Conservation (phyloP, 2,329 filamentous ascomycete species). For the Diaporthe caulivora region DNA sequence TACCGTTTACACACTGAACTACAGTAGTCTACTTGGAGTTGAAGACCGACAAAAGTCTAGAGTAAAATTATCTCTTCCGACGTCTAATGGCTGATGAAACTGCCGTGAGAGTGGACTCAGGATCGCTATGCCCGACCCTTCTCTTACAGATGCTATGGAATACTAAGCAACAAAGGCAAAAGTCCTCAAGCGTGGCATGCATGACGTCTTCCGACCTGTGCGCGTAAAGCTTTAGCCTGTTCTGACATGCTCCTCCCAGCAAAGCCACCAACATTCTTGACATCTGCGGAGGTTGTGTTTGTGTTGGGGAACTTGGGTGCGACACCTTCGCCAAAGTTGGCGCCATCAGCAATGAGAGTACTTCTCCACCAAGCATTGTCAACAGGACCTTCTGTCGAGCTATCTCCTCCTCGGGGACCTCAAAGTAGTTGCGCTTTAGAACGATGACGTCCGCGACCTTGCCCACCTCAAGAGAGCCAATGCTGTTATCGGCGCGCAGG, state of each 20-base stretch:
- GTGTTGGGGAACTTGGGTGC: background rate
- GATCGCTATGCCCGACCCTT: background rate
- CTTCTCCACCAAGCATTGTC: slow-evolving; percentile 6
- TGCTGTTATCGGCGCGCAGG: background rate
- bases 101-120: background rate
- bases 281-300: background rate
- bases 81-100: background rate
- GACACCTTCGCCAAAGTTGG: background rate
- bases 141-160: background rate
- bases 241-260: slow-evolving; percentile 1
- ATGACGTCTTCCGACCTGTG: slow-evolving; percentile 1
- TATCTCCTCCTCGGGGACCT: slow-evolving; percentile 7
- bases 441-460: slow-evolving; percentile 11
- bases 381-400: slow-evolving; percentile 10
- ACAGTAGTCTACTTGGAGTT: background rate
- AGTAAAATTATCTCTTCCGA: background rate
- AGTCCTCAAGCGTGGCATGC: background rate
- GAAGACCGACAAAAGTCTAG: background rate
- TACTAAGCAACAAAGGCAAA: background rate
- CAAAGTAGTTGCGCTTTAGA: slow-evolving; percentile 7
- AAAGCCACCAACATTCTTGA: background rate
- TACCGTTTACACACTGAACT: background rate
- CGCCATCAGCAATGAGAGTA: background rate
- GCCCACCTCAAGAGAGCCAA: background rate
- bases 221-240: background rate